Evolutionary conservation across 1,284 basidiomycete genomes (phyloP), one percentile per base, ranked within the genome.

Genomic region (Ceratobasidium sp.): DNA sequence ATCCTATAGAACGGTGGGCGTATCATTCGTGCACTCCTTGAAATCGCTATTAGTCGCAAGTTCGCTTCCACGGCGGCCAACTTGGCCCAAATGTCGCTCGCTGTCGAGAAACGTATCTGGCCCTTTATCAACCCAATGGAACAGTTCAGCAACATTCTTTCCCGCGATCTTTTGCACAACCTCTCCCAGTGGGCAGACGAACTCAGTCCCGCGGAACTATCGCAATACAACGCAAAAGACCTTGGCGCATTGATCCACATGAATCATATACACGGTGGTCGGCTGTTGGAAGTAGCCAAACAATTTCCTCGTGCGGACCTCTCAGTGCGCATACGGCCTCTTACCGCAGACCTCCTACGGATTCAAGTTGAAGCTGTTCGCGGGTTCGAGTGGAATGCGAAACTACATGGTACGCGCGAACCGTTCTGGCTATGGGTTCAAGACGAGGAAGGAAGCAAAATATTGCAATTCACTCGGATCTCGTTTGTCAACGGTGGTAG

Each of bases 351-450:
- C 80, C 87, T 98, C 24, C 88, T 99, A 50, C 92, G 91, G 78
- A 89, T 99, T 62, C 86, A 86, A 2, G 87, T 97, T 51, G 85
- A 84, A 0, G 86, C 96, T 48, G 84, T 84, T 24, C 89, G 90
- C 27, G 83, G 86, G 9, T 99, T 99, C 81, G 88, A 87, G n/a
- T 99, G 98, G 98, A 93, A 87, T 79, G 80, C 86, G 36, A 93
- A 90, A 81, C 80, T 92, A 3, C 96, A 98, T 78, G 94, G 93
- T 0, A 85, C 84, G 2, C 85, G 86, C 0, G 95, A 99, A 82
- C 93, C 95, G 0, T 98, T 99, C 84, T 98, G 96, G 90, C 83
- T 99, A 62, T 99, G 98, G 97, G 86, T 98, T 6, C 96, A 99
- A 84, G 95, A 97, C 79, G 87, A 92, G 44, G 88, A 93, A 56